Conservation (phyloP, 257 asterid species). For the Solanum pennellii region DNA sequence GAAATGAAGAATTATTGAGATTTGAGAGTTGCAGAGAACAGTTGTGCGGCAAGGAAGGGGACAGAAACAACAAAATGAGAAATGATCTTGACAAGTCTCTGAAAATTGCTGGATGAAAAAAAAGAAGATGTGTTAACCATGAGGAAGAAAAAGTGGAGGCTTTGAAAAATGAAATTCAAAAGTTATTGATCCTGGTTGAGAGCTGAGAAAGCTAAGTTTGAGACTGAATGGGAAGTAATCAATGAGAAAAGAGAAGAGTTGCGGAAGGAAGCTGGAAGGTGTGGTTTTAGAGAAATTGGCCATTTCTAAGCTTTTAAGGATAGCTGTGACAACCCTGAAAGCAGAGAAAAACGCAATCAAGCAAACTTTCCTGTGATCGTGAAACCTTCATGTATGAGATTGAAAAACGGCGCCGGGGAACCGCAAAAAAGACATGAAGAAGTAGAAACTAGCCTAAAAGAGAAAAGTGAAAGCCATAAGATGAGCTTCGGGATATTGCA, state of each 20-base stretch:
- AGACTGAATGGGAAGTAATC: constrained; percentile 75
- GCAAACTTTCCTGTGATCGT: constrained; percentile 53
- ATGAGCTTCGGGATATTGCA: constrained; percentile 48
- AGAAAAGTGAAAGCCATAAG: constrained; percentile 55
- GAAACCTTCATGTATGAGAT: constrained; percentile 60
- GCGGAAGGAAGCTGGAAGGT: constrained; percentile 58
- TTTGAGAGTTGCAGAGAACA: constrained; percentile 22
- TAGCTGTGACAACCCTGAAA: constrained; percentile 62
- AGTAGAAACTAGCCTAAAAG: constrained; percentile 50
- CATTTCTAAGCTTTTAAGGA: constrained; percentile 54
- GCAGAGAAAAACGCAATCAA: constrained; percentile 60
- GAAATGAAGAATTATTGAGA: constrained; percentile 31
- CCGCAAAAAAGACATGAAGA: constrained; percentile 67
- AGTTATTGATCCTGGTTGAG: constrained; percentile 35
- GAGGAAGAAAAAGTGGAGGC: constrained; percentile 61
- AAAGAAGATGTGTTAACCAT: constrained; percentile 26
- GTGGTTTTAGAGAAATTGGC: constrained; percentile 65
- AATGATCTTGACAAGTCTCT: constrained; percentile 46
- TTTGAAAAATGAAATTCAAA: constrained; percentile 63
- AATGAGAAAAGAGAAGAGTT: constrained; percentile 79
- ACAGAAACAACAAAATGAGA: constrained; percentile 32
- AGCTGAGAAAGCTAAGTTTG: constrained; percentile 49
- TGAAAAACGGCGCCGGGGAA: constrained; percentile 62
- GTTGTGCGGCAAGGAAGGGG: constrained; percentile 37
- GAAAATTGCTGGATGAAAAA: constrained; percentile 47